Base-by-base conservation (phyloP, 805 yeast genomes). In the Tetrapisispora phaffii region DNA sequence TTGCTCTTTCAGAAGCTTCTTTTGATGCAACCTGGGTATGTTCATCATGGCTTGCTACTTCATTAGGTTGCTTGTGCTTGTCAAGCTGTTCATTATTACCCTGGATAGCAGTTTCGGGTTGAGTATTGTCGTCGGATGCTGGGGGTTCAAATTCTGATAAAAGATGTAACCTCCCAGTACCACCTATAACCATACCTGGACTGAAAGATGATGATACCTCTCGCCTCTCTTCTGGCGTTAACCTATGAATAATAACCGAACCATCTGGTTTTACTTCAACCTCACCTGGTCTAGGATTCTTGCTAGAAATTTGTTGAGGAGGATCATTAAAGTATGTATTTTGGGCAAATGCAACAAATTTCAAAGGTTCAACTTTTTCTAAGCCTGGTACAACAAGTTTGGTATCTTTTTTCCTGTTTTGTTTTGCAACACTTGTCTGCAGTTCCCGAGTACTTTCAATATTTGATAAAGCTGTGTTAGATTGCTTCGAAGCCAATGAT, bases 241-340 rank as follows among this genome's bases (percentile, higher is more conserved):
- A 61, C 26, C 80, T 77, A 48, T 76, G 75, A 17, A 79, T 68
- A 7, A 73, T 69, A 15, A 78, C 69, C 0, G 70, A 62, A 0
- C 85, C 85, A 53, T 71, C 72, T n/a, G 73, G 64, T 42, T 72
- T 55, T 1, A 79, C 68, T 52, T 78, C 84, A 13, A 82, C 94
- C 60, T 87, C 90, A 34, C 97, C 97, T 58, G 76, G 75, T 51
- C 87, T 68, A 15, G 96, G 95, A 47, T 69, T 72, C 54, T 88
- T 68, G 2, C 89, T 79, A 9, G 95, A 94, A 40, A 86, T 86
- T 56, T 86, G 95, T 57, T 86, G 96, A 0, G 94, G 94, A 1
- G 96, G 95, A 60, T 89, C 96, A 49, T 75, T 74, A 31, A 74
- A 76, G 56, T 86, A 79, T 15, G 85, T 82, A 31, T 83, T 83